These are phyloP conservation scores for Backusella tuberculispora DNA, from an alignment of 192 early-diverging fungal species.

Conservation along the genomic window DNA sequence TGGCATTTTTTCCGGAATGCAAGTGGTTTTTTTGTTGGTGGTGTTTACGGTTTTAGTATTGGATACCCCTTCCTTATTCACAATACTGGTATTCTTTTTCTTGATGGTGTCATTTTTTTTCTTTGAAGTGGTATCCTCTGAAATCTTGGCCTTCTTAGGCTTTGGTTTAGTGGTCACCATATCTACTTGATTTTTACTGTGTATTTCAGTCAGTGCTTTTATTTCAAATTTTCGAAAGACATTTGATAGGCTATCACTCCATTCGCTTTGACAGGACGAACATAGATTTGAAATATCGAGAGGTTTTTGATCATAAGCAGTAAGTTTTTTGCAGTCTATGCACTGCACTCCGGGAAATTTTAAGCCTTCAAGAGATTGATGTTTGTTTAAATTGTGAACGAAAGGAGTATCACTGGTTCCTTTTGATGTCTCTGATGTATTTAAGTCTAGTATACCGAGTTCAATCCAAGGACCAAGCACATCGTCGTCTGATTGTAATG, in stretches of 20 bases:
- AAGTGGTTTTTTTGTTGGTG: not conserved
- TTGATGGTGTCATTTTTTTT: not conserved
- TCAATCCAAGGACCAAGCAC: conserved; percentile 39
- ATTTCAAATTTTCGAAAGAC: conserved; percentile 3
- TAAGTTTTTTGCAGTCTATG: not conserved
- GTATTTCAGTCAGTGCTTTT: not conserved
- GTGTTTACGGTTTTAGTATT: not conserved
- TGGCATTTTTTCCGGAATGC: not conserved
- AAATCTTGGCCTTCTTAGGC: not conserved
- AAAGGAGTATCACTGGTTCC: not conserved
- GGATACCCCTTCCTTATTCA: not conserved
- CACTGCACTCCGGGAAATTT: not conserved
- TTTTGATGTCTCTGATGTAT: not conserved
- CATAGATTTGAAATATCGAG: not conserved
- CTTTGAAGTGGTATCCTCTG: not conserved
- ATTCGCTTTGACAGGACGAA: not conserved
- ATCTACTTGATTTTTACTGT: not conserved
- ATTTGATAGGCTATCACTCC: not conserved
- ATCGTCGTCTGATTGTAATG: conserved; percentile 38
- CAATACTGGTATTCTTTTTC: not conserved
- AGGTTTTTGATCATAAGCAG: not conserved
- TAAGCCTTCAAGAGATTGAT: not conserved
- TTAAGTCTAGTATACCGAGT: not conserved
- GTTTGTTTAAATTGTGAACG: not conserved
- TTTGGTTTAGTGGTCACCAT: not conserved